phyloP scores from a whole-genome alignment of 2,329 filamentous ascomycete species.

The Purpureocillium lavendulum region DNA sequence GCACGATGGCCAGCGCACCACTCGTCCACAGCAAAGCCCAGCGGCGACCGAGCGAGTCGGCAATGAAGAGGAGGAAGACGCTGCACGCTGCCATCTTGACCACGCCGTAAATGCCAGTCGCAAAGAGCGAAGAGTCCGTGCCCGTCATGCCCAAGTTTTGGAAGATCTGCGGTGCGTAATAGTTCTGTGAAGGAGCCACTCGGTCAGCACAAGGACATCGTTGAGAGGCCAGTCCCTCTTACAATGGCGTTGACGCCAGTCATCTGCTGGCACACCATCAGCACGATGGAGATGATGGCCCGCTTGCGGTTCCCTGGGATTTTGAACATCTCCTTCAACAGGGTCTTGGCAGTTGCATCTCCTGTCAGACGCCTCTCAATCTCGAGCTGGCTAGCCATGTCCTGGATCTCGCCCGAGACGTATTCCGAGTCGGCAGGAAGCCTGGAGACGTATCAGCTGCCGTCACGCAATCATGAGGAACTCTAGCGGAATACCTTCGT shows the following conservation, averaged over 20 bases:
- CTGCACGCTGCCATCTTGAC: slow-evolving; percentile 59
- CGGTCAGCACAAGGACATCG: not conserved
- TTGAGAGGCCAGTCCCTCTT: slow-evolving; percentile 23
- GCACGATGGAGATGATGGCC: slow-evolving; percentile 50
- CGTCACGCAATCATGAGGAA: too few relatives aligned
- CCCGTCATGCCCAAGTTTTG: slow-evolving; percentile 50
- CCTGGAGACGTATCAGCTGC: slow-evolving; percentile 12
- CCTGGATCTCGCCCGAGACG: slow-evolving; percentile 48
- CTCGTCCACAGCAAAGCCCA: slow-evolving; percentile 55
- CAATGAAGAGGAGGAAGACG: slow-evolving; percentile 57
- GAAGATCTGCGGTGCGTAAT: slow-evolving; percentile 66
- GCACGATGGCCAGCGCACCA: slow-evolving; percentile 50
- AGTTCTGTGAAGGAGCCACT: slow-evolving; percentile 33
- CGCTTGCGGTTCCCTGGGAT: slow-evolving; percentile 55
- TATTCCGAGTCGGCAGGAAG: slow-evolving; percentile 47
- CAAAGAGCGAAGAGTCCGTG: slow-evolving; percentile 54
- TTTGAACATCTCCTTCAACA: slow-evolving; percentile 56
- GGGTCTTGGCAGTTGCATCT: slow-evolving; percentile 43
- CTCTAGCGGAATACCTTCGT: too few relatives aligned
- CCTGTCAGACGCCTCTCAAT: slow-evolving; percentile 50
- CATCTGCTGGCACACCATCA: slow-evolving; percentile 66
- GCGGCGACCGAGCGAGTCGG: slow-evolving; percentile 61
- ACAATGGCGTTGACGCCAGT: slow-evolving; percentile 48
- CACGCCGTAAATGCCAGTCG: slow-evolving; percentile 66
- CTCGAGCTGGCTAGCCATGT: slow-evolving; percentile 54